Conservation (phyloP, 1,284 basidiomycete genomes). For the Melampsora americana region DNA sequence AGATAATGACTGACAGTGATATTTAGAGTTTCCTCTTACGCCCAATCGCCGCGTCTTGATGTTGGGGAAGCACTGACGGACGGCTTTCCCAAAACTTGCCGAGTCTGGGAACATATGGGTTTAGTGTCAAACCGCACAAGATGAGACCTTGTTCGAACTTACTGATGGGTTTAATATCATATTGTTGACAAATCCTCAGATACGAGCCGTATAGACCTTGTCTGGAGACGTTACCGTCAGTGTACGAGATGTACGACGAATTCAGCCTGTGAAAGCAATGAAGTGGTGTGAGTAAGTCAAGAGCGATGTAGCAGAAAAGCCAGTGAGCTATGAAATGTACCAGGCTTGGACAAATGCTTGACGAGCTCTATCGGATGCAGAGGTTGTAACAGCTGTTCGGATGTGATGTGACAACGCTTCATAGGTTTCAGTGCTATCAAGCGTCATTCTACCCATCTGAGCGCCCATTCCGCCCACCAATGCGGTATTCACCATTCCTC, state of each 20-base stretch:
- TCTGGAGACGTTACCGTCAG: constrained; percentile 80
- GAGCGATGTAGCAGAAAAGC: not conserved
- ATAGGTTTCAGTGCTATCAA: constrained; percentile 63
- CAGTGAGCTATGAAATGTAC: constrained; percentile 57
- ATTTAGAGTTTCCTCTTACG: constrained; percentile 85
- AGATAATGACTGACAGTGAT: constrained; percentile 68
- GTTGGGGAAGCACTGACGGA: constrained; percentile 82
- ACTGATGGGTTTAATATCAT: constrained; percentile 81
- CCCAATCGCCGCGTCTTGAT: constrained; percentile 89
- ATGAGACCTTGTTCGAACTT: not conserved
- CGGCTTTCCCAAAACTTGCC: constrained; percentile 87
- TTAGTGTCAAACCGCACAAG: not conserved
- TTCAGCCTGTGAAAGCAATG: constrained; percentile 63
- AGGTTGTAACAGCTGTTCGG: constrained; percentile 77
- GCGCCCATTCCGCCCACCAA: constrained; percentile 36
- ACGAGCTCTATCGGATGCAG: constrained; percentile 78
- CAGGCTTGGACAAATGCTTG: constrained; percentile 86
- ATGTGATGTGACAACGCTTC: constrained; percentile 81
- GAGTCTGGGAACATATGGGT: constrained; percentile 58
- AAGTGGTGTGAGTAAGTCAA: not conserved
- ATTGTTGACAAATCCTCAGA: constrained; percentile 79
- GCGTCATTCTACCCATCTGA: constrained; percentile 39
- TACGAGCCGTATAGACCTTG: constrained; percentile 88
- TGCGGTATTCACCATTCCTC: constrained; percentile 31
- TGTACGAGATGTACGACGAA: constrained; percentile 81